phyloP scores from a whole-genome alignment of 805 yeast species.

The Pichia cephalocereana region DNA sequence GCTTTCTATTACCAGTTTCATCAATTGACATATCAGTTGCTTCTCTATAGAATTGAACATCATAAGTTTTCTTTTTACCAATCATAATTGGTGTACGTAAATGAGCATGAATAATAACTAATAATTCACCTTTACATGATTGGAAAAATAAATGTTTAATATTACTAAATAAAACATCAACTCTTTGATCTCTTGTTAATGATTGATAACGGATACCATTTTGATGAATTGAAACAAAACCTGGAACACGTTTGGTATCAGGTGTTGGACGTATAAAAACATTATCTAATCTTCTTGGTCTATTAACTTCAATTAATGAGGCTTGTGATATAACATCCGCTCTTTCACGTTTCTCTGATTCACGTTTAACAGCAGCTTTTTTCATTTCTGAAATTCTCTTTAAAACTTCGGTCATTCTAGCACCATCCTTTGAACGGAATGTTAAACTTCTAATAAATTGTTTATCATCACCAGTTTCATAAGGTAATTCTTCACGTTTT shows the following conservation, averaged over 20 bases:
- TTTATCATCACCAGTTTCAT: constrained; percentile 80
- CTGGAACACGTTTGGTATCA: constrained; percentile 93
- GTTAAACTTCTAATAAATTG: constrained; percentile 83
- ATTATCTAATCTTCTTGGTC: constrained; percentile 80
- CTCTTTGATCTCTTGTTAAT: constrained; percentile 75
- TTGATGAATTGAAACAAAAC: constrained; percentile 83
- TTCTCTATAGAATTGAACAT: constrained; percentile 93
- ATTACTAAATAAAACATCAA: constrained; percentile 82
- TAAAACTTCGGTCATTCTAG: constrained; percentile 82
- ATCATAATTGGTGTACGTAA: constrained; percentile 88
- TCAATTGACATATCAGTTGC: constrained; percentile 94
- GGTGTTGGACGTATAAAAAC: constrained; percentile 93
- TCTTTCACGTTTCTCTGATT: constrained; percentile 79
- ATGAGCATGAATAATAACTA: constrained; percentile 88
- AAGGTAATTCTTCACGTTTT: constrained; percentile 76
- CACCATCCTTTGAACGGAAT: constrained; percentile 81
- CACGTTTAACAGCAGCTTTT: constrained; percentile 84
- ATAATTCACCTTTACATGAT: constrained; percentile 89
- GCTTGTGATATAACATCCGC: constrained; percentile 95
- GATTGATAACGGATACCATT: constrained; percentile 94
- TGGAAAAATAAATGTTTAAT: constrained; percentile 92
- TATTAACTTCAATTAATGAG: constrained; percentile 69
- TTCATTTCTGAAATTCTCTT: constrained; percentile 87
- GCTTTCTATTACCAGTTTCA: constrained; percentile 91
- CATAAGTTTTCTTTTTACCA: constrained; percentile 92